phyloP scores from a whole-genome alignment of 2,329 filamentous ascomycete species.

The Pseudodiploospora longispora region DNA sequence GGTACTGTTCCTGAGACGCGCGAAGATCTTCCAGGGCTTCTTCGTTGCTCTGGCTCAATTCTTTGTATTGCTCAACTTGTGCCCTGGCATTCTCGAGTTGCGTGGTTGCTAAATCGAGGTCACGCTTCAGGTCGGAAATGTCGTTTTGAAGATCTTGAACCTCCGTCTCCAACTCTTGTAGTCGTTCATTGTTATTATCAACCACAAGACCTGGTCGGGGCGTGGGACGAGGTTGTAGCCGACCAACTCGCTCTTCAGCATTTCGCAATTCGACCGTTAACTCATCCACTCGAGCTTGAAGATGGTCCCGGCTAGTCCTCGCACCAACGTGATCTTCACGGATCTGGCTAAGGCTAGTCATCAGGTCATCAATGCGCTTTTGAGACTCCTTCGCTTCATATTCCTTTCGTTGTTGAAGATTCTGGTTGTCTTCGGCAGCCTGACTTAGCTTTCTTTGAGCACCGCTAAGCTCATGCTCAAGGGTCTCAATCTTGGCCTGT shows the following conservation, averaged over 20 bases:
- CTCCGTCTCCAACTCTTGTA: constrained; percentile 47
- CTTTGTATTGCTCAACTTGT: constrained; percentile 80
- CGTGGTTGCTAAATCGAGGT: constrained; percentile 70
- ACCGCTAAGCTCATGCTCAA: constrained; percentile 70
- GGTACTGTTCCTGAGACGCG: constrained; percentile 75
- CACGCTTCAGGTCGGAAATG: constrained; percentile 76
- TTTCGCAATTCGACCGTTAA: constrained; percentile 79
- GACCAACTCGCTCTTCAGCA: constrained; percentile 77
- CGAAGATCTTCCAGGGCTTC: constrained; percentile 76
- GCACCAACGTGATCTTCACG: constrained; percentile 80
- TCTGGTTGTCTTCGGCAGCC: constrained; percentile 78
- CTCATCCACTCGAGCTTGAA: constrained; percentile 84
- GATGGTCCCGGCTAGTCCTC: constrained; percentile 82
- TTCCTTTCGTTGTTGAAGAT: constrained; percentile 74
- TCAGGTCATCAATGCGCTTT: constrained; percentile 87
- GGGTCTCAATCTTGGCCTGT: constrained; percentile 65
- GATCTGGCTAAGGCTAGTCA: constrained; percentile 66
- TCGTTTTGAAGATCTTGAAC: constrained; percentile 78
- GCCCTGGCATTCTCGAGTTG: constrained; percentile 75
- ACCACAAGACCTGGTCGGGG: constrained; percentile 42
- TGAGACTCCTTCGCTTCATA: constrained; percentile 83
- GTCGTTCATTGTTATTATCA: constrained; percentile 35
- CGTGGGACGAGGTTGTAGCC: constrained; percentile 72
- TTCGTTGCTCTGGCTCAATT: constrained; percentile 78
- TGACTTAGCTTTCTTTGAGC: constrained; percentile 77